Evolutionary conservation across 2,329 filamentous ascomycete genomes (phyloP).

Genomic region (Alternaria arborescens): DNA sequence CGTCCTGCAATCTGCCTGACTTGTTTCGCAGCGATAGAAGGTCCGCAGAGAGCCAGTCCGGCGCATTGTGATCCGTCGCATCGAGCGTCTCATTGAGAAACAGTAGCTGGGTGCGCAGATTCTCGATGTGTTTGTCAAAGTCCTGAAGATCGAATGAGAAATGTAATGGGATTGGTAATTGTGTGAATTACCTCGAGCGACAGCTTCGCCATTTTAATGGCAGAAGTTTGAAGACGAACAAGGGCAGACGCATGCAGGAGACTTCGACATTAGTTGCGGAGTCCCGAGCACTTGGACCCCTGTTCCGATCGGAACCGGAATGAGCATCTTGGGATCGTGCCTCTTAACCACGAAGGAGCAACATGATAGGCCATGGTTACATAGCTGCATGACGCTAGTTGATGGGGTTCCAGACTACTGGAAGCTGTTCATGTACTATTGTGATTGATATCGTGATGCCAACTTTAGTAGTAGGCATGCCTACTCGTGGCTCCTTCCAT

Average conservation of each 20-base stretch:
- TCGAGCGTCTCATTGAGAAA: slow-evolving; percentile 45
- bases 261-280: slow-evolving; percentile 16
- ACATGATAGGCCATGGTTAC: background rate
- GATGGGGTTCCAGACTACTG: background rate
- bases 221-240: slow-evolving; percentile 1
- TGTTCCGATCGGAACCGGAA: slow-evolving; percentile 17
- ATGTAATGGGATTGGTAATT: slow-evolving; percentile 9
- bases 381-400: background rate
- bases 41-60: slow-evolving; percentile 49
- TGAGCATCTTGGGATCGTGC: background rate
- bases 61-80: slow-evolving; percentile 45
- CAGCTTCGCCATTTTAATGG: slow-evolving; percentile 34
- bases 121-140: slow-evolving; percentile 44
- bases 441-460: background rate
- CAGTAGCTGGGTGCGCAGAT: slow-evolving; percentile 39
- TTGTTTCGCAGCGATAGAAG: slow-evolving; percentile 45
- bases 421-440: background rate
- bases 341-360: background rate
- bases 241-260: slow-evolving; percentile 3
- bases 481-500: too few species aligned
- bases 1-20: slow-evolving; percentile 44
- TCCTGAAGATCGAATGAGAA: slow-evolving; percentile 35
- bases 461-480: too few species aligned
- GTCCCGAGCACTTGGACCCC: slow-evolving; percentile 14
- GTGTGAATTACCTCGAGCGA: slow-evolving; percentile 38